Evolutionary conservation across 2,329 filamentous ascomycete species (phyloP).

Genomic region (Meredithiella fracta): DNA sequence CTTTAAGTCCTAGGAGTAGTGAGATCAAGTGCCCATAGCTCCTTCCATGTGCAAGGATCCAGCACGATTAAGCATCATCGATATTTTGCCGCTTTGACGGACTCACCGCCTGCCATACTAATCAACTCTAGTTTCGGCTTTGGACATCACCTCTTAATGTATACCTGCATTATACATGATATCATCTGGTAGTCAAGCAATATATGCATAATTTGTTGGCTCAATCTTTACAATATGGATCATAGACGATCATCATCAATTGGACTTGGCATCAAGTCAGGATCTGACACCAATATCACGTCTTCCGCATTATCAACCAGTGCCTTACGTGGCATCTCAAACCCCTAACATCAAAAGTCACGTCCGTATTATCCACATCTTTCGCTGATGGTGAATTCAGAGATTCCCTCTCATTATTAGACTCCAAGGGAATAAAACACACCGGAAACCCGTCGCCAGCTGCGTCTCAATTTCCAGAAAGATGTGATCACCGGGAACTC

Average conservation of each 20-base stretch:
- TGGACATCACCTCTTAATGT: too few relatives aligned
- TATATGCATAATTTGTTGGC: too few relatives aligned
- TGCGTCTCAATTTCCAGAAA: slow-evolving; percentile 72
- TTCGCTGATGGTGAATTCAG: slow-evolving; percentile 87
- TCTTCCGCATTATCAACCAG: slow-evolving; percentile 22
- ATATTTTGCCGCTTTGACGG: too few relatives aligned
- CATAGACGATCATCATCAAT: not conserved
- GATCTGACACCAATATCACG: slow-evolving; percentile 2
- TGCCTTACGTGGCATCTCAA: slow-evolving; percentile 15
- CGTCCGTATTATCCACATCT: slow-evolving; percentile 72
- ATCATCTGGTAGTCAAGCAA: too few relatives aligned
- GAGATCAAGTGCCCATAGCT: too few relatives aligned
- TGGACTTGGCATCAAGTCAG: not conserved
- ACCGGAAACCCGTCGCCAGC: slow-evolving; percentile 57
- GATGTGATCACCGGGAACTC: slow-evolving; percentile 90
- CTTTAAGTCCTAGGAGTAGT: too few relatives aligned
- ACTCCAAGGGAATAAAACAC: slow-evolving; percentile 59
- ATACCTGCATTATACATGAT: too few relatives aligned
- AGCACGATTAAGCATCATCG: not conserved
- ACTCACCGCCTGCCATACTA: too few relatives aligned
- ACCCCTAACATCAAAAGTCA: slow-evolving; percentile 64
- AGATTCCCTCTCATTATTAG: slow-evolving; percentile 64
- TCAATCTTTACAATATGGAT: slow-evolving; percentile 6
- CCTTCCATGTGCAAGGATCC: too few relatives aligned
- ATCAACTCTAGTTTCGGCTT: too few relatives aligned